Conservation (phyloP, 176 grass and related monocot genomes). For the Themeda triandra region DNA sequence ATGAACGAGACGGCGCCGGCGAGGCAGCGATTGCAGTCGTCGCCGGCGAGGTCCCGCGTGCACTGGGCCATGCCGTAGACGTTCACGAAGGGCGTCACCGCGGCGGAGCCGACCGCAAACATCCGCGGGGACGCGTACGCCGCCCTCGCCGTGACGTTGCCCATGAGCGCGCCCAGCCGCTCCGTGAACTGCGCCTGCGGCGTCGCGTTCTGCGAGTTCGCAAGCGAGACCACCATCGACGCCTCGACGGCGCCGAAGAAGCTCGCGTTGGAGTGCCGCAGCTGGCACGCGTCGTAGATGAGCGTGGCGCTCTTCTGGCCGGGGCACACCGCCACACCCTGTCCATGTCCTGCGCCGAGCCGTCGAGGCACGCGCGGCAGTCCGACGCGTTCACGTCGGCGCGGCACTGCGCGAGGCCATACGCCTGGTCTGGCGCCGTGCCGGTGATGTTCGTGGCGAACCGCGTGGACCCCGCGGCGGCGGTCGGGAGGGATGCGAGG, state of each 20-base stretch:
- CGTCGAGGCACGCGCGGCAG: slow-evolving; percentile 36
- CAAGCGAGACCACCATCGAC: fast-evolving
- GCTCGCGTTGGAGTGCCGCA: slow-evolving; percentile 37
- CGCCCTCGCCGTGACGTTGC: slow-evolving; percentile 3
- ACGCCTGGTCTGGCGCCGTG: slow-evolving; percentile 4
- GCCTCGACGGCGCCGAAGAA: slow-evolving; percentile 27
- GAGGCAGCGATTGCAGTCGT: slow-evolving; percentile 45
- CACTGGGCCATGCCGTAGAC: slow-evolving; percentile 54
- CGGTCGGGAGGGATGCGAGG: slow-evolving; percentile 19
- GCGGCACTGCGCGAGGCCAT: slow-evolving; percentile 58
- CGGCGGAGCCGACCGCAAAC: slow-evolving; percentile 20
- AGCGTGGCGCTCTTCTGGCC: neutral
- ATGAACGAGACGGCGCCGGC: neutral
- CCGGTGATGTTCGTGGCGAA: slow-evolving; percentile 32
- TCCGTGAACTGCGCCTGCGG: neutral
- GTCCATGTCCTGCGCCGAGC: neutral
- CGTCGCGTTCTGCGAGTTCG: neutral
- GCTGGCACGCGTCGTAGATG: slow-evolving; percentile 29
- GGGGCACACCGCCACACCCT: slow-evolving; percentile 20
- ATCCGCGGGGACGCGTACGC: slow-evolving; percentile 22
- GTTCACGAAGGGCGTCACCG: neutral
- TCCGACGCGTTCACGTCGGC: slow-evolving; percentile 19
- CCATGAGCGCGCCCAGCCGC: slow-evolving; percentile 27
- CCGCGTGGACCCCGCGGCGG: neutral
- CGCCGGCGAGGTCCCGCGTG: slow-evolving; percentile 44